Evolutionary conservation across 2,329 filamentous ascomycete species (phyloP), one percentile per base, ranked within the genome.

Genomic region (Calonectria pseudoreteaudii): DNA sequence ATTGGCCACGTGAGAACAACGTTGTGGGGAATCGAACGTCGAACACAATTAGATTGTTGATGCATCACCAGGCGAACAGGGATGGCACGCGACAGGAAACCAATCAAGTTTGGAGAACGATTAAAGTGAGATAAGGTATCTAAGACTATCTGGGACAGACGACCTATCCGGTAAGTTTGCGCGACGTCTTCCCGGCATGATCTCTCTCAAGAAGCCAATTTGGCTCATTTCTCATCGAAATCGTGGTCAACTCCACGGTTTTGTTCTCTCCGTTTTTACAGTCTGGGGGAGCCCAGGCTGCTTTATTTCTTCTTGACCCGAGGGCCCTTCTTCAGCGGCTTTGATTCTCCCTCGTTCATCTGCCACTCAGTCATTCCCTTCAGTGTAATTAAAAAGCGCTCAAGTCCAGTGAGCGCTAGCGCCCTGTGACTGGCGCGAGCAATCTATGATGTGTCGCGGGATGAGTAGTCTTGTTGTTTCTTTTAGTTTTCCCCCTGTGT

Each of bases 381-480:
- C 44, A 70, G 68, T 78, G 79, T 78, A 78, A 84, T 83, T 83
- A 83, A 77, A 83, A 76, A 77, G 77, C 79, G 76, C 74, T 75
- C 74, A 74, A 74, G 73, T 76, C 77, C 72, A 71, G 71, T 75
- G 74, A 77, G 76, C 79, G 79, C 75, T 60, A 76, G 75, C 77
- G 79, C 79, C 72, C 68, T 66, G 70, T 69, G 71, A 77, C 56
- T 60, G 76, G 80, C 81, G 78, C 80, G 71, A 82, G 80, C 85
- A 86, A 85, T 86, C 84, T 86, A 85, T 86, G 79, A 73, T 81
- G 77, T 76, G 82, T 85, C 81, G 83, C 80, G 83, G 81, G 79
- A 83, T 83, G 80, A 81, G 77, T 81, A 82, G 80, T 85, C 83
- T 84, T 83, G 41, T 44, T 47, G 71, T 79, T 80, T 79, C 81